Percentiles rank a stretch among this genome's conserved stretches.
Conservation (phyloP, 352 stramenopile genomes). For the Phytophthora agathidicida region DNA sequence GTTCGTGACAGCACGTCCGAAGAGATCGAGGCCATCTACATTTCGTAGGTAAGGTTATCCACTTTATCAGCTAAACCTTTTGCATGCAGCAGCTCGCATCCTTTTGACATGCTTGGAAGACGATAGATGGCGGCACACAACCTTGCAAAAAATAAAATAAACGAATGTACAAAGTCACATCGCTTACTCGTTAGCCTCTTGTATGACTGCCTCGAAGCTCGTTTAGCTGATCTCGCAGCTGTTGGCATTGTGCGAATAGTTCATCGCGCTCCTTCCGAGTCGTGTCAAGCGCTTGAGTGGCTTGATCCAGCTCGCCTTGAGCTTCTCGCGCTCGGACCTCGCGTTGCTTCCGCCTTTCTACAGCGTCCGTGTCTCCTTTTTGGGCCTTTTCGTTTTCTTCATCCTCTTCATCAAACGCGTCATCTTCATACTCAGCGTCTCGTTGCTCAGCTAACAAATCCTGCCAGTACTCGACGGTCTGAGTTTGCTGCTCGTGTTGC, state of each 20-base stretch:
- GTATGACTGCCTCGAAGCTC: constrained; percentile 8
- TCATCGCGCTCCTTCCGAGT: constrained; percentile 64
- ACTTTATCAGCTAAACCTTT: neutral
- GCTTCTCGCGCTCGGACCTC: constrained; percentile 20
- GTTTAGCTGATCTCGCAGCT: constrained; percentile 56
- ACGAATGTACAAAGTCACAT: constrained; percentile 14
- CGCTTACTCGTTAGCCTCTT: too few species aligned
- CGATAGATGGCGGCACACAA: constrained; percentile 3
- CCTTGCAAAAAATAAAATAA: constrained; percentile 20
- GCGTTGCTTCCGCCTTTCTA: constrained; percentile 21
- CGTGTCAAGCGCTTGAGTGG: constrained; percentile 37
- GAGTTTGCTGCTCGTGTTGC: constrained; percentile 68
- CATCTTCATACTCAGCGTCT: constrained; percentile 39
- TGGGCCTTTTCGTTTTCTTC: constrained; percentile 13
- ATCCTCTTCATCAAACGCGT: constrained; percentile 34
- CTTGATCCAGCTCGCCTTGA: constrained; percentile 35
- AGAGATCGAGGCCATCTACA: constrained; percentile 86
- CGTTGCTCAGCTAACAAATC: constrained; percentile 64
- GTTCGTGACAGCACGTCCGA: constrained; percentile 83
- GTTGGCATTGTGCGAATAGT: constrained; percentile 67
- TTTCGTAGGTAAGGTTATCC: constrained; percentile 49
- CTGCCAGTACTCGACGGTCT: constrained; percentile 65
- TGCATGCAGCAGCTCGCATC: neutral
- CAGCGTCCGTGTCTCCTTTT: constrained; percentile 7
- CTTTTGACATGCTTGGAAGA: neutral